Evolutionary conservation across 768 basidiomycete genomes (phyloP).

Genomic region (Lentinula lateritia): DNA sequence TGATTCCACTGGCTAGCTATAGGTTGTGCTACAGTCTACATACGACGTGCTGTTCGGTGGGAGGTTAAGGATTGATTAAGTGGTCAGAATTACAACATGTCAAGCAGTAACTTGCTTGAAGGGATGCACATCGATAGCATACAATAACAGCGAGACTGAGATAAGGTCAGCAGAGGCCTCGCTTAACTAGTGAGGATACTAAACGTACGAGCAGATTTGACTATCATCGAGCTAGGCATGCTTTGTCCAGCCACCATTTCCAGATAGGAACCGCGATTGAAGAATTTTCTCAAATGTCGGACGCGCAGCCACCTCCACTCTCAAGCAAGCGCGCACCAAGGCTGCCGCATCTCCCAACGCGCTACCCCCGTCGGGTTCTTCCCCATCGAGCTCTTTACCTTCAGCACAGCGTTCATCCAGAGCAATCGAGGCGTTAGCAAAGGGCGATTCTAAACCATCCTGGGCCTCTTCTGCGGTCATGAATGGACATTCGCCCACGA

Average conservation of each 20-base stretch:
- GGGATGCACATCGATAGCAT: conserved; percentile 1
- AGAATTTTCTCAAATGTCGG: conserved; percentile 85
- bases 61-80: not conserved
- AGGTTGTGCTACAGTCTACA: conserved; percentile 5
- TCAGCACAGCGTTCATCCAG: conserved; percentile 79
- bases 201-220: not conserved
- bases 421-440: conserved; percentile 69
- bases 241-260: conserved; percentile 66
- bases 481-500: conserved; percentile 90
- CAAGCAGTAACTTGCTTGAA: not conserved
- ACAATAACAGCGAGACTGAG: no score
- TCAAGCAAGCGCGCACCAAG: conserved; percentile 79
- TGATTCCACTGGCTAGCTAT: no score
- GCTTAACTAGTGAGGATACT: not conserved
- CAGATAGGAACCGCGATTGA: conserved; percentile 75
- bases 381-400: conserved; percentile 65
- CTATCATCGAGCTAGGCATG: not conserved
- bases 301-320: conserved; percentile 68
- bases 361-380: conserved; percentile 80
- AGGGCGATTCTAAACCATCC: conserved; percentile 71
- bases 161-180: not conserved
- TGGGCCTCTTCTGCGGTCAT: conserved; percentile 88
- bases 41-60: not conserved
- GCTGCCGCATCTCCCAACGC: conserved; percentile 79
- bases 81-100: not conserved